Evolutionary conservation across 768 basidiomycete species (phyloP).

Genomic region (Lyophyllum semitale): DNA sequence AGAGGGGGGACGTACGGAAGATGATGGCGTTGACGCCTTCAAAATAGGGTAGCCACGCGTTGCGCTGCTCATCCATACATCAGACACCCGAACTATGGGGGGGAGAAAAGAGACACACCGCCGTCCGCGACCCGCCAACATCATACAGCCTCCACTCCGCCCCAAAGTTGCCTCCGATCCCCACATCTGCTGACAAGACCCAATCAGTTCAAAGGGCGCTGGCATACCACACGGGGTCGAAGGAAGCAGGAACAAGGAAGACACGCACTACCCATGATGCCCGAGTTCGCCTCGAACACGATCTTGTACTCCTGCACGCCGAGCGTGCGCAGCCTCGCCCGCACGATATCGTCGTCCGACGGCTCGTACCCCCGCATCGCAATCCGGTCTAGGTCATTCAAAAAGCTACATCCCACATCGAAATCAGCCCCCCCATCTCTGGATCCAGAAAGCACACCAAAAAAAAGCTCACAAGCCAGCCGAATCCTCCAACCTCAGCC

Average conservation of each 20-base stretch:
- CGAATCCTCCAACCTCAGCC: slow-evolving; percentile 53
- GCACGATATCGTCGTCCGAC: slow-evolving; percentile 61
- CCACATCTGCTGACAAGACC: slow-evolving; percentile 6
- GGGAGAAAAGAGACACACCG: slow-evolving; percentile 34
- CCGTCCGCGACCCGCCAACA: slow-evolving; percentile 64
- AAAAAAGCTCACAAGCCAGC: slow-evolving; percentile 60
- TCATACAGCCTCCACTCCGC: slow-evolving; percentile 70
- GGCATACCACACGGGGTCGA: not conserved
- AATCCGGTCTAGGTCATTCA: slow-evolving; percentile 67
- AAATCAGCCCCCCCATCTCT: not conserved
- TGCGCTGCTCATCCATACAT: slow-evolving; percentile 41
- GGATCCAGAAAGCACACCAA: not conserved
- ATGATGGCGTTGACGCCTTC: slow-evolving; percentile 77
- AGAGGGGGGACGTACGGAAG: slow-evolving; percentile 55
- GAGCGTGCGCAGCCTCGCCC: slow-evolving; percentile 67
- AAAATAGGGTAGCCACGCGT: slow-evolving; percentile 74
- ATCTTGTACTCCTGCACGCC: slow-evolving; percentile 73
- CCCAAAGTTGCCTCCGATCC: slow-evolving; percentile 29
- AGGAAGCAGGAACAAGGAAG: not conserved
- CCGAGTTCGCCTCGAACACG: slow-evolving; percentile 42
- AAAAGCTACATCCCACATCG: slow-evolving; percentile 48
- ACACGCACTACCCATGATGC: slow-evolving; percentile 9
- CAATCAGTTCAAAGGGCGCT: not conserved
- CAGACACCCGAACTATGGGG: not conserved
- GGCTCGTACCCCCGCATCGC: slow-evolving; percentile 59